Conservation (phyloP, 202 grass and related monocot species). For the Panicum virgatum region DNA sequence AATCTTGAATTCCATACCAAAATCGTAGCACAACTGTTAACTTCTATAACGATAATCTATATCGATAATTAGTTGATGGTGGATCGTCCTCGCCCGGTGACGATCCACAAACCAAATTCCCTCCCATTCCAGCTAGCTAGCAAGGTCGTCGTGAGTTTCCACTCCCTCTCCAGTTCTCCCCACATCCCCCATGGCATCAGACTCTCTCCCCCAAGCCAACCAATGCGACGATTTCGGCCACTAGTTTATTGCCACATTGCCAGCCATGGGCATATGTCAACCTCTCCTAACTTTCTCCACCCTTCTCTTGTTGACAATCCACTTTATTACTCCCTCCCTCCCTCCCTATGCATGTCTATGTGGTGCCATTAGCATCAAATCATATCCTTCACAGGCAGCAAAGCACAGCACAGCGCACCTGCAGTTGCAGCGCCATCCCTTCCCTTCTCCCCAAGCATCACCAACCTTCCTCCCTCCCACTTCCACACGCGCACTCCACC, state of each 20-base stretch:
- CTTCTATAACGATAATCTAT: no score
- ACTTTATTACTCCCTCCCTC: slow-evolving; percentile 19
- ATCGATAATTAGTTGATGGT: no score
- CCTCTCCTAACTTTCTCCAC: slow-evolving; percentile 31
- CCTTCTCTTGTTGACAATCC: slow-evolving; percentile 49
- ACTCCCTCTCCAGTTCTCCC: background rate
- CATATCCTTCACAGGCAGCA: slow-evolving; percentile 14
- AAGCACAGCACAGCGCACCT: background rate
- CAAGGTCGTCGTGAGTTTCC: background rate
- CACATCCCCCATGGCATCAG: background rate
- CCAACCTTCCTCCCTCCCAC: slow-evolving; percentile 23
- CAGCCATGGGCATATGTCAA: slow-evolving; percentile 28
- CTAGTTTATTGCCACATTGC: slow-evolving; percentile 42
- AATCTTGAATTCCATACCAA: background rate
- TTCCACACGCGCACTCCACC: slow-evolving; percentile 12
- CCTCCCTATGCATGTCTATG: no score
- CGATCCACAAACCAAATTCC: background rate
- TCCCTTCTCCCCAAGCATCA: slow-evolving; percentile 33
- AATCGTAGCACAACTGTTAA: background rate
- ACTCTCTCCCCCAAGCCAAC: background rate
- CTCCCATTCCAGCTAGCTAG: background rate
- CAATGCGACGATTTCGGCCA: background rate
- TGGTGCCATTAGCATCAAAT: slow-evolving; percentile 24
- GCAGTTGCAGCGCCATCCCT: slow-evolving; percentile 1
- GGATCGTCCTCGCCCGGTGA: background rate